phyloP scores from a whole-genome alignment of 176 grass and related monocot species.

The Cenchrus fungigraminus region DNA sequence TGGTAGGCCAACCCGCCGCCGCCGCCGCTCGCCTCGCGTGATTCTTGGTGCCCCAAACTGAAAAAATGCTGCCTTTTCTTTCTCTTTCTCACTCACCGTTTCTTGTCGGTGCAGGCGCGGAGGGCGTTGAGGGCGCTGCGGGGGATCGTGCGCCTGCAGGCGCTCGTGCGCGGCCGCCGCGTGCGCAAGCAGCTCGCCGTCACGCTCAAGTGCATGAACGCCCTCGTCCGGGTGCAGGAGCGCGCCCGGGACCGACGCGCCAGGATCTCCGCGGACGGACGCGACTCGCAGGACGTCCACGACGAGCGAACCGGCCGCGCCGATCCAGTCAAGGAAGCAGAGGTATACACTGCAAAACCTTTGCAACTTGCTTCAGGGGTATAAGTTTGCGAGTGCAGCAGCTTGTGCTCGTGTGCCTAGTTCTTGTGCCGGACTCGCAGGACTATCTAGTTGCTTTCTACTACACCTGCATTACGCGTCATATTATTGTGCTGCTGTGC shows the following conservation, averaged over 20 bases:
- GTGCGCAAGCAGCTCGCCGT: conserved; percentile 82
- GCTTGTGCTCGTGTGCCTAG: not conserved
- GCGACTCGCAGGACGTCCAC: conserved; percentile 33
- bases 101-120: conserved; percentile 54
- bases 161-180: conserved; percentile 75
- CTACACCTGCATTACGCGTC: not conserved
- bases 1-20: conserved; percentile 43
- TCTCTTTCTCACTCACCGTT: not conserved
- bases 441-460: no score
- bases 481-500: not conserved
- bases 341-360: conserved; percentile 43
- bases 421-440: not conserved
- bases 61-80: not conserved
- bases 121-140: conserved; percentile 74
- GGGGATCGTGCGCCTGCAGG: conserved; percentile 86
- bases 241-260: conserved; percentile 61
- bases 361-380: not conserved
- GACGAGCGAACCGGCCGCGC: conserved; percentile 33
- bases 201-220: conserved; percentile 84
- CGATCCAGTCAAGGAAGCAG: conserved; percentile 69
- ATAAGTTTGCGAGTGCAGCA: not conserved
- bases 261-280: conserved; percentile 43
- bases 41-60: not conserved
- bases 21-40: not conserved
- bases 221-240: conserved; percentile 71